Conservation (phyloP, 2,329 filamentous ascomycete species). For the Coniochaeta hoffmannii region DNA sequence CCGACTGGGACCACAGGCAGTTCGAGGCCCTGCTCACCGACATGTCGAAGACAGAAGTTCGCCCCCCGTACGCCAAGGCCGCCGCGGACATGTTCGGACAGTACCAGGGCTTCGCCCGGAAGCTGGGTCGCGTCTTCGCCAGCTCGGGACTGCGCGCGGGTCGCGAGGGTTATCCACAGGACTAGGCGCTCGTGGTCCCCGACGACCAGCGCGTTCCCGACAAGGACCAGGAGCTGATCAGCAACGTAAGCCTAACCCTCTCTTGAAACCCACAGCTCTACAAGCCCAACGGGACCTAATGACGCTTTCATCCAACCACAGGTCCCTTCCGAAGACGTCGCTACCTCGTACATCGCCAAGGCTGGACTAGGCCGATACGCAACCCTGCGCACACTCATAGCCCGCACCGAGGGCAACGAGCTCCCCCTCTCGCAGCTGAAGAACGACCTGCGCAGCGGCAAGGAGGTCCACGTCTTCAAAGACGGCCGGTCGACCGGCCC, state of each 20-base stretch:
- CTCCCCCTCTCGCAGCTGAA: background rate
- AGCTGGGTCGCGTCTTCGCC: background rate
- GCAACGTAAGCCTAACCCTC: background rate
- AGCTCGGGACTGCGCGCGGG: background rate
- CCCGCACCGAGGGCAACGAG: background rate
- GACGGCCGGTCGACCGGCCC: background rate
- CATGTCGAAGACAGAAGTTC: too few relatives aligned
- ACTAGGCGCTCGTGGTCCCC: background rate
- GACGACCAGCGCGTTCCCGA: background rate
- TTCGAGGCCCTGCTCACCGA: background rate
- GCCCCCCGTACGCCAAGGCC: too few relatives aligned
- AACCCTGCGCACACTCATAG: background rate
- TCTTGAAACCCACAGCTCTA: background rate
- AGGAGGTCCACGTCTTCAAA: background rate
- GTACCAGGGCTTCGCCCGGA: background rate
- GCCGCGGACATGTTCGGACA: background rate
- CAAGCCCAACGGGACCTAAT: too few relatives aligned
- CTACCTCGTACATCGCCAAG: background rate
- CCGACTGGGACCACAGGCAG: background rate
- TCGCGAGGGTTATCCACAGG: background rate
- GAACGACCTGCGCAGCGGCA: background rate
- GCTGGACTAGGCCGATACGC: too few relatives aligned
- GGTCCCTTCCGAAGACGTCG: background rate
- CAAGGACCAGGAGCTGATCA: background rate
- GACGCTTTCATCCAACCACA: background rate